phyloP scores from a whole-genome alignment of 2,329 filamentous ascomycete species.

The Metarhizium album region DNA sequence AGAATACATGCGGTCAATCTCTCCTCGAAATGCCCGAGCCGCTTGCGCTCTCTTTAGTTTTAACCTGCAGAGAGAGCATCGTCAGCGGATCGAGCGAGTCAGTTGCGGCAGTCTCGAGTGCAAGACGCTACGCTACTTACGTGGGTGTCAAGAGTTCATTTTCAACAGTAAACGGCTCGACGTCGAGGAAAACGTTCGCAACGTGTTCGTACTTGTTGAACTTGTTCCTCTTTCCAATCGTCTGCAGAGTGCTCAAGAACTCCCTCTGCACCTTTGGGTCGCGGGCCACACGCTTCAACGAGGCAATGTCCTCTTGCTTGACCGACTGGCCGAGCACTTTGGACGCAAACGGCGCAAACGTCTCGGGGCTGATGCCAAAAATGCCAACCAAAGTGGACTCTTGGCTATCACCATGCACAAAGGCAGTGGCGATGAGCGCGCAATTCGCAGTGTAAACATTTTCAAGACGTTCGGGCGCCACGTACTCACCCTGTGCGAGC shows the following conservation, averaged over 20 bases:
- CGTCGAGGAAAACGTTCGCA: slow-evolving; percentile 57
- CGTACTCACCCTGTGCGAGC: slow-evolving; percentile 92
- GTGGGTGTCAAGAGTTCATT: slow-evolving; percentile 83
- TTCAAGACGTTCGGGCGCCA: slow-evolving; percentile 93
- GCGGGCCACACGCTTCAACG: slow-evolving; percentile 53
- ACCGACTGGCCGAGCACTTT: slow-evolving; percentile 63
- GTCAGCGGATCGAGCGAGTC: not conserved
- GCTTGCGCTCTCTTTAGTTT: slow-evolving; percentile 50
- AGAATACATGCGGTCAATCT: slow-evolving; percentile 46
- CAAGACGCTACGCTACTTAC: slow-evolving; percentile 41
- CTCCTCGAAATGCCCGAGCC: slow-evolving; percentile 36
- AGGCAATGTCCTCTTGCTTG: slow-evolving; percentile 50
- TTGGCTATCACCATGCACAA: slow-evolving; percentile 80
- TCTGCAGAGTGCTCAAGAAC: slow-evolving; percentile 67
- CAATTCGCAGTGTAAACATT: slow-evolving; percentile 82
- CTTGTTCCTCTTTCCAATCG: slow-evolving; percentile 69
- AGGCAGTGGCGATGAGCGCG: slow-evolving; percentile 67
- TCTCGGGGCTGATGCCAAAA: slow-evolving; percentile 75
- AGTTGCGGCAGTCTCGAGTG: not conserved
- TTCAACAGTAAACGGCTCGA: slow-evolving; percentile 88
- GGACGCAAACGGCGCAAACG: slow-evolving; percentile 70
- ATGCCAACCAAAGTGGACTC: slow-evolving; percentile 75
- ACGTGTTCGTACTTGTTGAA: slow-evolving; percentile 88
- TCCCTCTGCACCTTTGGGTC: slow-evolving; percentile 63
- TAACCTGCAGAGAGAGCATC: slow-evolving; percentile 27